Evolutionary conservation across 495 filamentous ascomycete species (phyloP), one percentile per base, ranked within the genome.

Genomic region (Pseudoneurospora amorphoporcata): DNA sequence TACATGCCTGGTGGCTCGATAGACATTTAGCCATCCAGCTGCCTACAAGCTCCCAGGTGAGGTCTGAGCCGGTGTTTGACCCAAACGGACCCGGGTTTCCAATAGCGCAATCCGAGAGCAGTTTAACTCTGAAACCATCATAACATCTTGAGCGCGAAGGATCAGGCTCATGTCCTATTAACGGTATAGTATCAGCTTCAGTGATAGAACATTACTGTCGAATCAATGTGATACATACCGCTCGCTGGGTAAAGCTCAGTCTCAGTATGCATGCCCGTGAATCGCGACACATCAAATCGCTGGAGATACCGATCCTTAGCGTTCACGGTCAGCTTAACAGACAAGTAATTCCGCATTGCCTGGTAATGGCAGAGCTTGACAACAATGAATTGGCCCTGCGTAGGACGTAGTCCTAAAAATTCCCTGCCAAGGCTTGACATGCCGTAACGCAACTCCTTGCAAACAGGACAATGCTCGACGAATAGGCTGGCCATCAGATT

Each of bases 401-500:
- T 14, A 29, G 10, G 10, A 12, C 19, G 17, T 42, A 16, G 40
- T 45, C 9, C 7, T 3, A 9, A 45, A n/a, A 45, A 4, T 45
- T 2, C 2, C 0, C 9, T 8, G 9, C 2, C 1, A 19, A 0
- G 0, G 6, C 0, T 19, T 23, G n/a, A 10, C 14, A 47, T 10
- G 12, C 5, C 9, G 19, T 9, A 12, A 14, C 9, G 9, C 10
- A 58, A 1, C 47, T 58, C 47, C 19, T 19, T 1, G 14, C 47
- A 58, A 4, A 58, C 19, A 14, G 19, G 47, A 58, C 23, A 58
- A 14, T 58, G 7, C 2, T 2, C 10, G 23, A 14, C 4, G 19
- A 58, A 58, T 2, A 58, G 2, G 3, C 0, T 29, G 47, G 3
- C 14, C 23, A 12, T 14, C 4, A 32, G 2, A 29, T 58, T 14